Evolutionary conservation across 257 asterid genomes (phyloP).

Genomic region (Scutellaria galericulata): DNA sequence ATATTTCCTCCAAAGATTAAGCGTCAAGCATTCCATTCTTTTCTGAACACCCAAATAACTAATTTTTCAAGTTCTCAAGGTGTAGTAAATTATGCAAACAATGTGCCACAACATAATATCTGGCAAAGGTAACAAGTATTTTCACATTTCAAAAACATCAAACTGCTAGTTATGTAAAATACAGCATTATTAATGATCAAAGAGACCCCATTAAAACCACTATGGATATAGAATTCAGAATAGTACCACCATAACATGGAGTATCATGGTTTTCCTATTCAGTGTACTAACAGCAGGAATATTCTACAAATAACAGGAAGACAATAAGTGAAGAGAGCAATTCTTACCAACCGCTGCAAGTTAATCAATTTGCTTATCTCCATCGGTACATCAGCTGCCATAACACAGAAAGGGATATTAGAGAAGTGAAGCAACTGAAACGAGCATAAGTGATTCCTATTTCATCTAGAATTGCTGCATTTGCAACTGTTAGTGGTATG

Average conservation of each 20-base stretch:
- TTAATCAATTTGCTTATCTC: conserved; percentile 80
- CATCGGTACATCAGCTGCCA: conserved; percentile 80
- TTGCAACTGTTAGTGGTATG: conserved; percentile 7
- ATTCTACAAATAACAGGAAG: conserved; percentile 20
- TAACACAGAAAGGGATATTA: conserved; percentile 31
- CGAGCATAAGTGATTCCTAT: conserved; percentile 7
- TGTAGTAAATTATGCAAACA: not conserved
- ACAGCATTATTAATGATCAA: not conserved
- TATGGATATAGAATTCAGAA: not conserved
- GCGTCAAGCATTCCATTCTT: not conserved
- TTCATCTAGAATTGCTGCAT: conserved; percentile 12
- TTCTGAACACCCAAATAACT: conserved; percentile 14
- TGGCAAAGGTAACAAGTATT: conserved; percentile 1
- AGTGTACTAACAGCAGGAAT: not conserved
- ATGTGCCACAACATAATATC: not conserved
- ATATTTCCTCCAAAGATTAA: not conserved
- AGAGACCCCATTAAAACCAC: conserved; percentile 3
- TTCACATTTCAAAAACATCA: not conserved
- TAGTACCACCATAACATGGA: not conserved
- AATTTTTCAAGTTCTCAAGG: conserved; percentile 3
- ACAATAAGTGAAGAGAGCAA: not conserved
- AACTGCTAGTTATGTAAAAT: conserved; percentile 5
- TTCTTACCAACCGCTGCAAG: conserved; percentile 94
- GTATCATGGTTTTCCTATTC: not conserved
- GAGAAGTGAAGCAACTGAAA: conserved; percentile 21